Evolutionary conservation across 2,329 filamentous ascomycete genomes (phyloP).

Genomic region (Ustulina deusta): DNA sequence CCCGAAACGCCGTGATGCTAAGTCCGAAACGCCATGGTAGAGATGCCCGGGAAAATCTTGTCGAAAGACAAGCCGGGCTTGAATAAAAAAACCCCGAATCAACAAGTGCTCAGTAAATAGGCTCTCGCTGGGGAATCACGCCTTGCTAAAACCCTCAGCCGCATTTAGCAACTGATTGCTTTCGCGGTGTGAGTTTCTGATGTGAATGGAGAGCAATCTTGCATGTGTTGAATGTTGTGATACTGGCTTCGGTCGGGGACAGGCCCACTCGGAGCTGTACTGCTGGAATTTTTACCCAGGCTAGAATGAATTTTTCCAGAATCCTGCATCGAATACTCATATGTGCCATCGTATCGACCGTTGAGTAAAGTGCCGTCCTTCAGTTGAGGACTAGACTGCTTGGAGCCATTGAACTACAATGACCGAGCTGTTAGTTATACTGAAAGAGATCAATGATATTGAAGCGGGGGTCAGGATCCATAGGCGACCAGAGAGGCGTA

Average conservation of each 20-base stretch:
- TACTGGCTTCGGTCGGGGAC: slow-evolving; percentile 42
- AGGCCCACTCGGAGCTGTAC: slow-evolving; percentile 49
- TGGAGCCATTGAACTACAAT: slow-evolving; percentile 70
- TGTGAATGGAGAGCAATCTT: slow-evolving; percentile 63
- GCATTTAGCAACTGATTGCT: slow-evolving; percentile 58
- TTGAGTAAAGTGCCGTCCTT: slow-evolving; percentile 61
- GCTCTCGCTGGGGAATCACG: neutral
- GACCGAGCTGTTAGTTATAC: slow-evolving; percentile 44
- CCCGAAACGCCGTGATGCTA: slow-evolving; percentile 33
- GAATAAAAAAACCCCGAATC: no score
- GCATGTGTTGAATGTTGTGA: slow-evolving; percentile 55
- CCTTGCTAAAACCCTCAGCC: neutral
- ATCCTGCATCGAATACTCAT: slow-evolving; percentile 51
- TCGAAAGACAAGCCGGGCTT: slow-evolving; percentile 15
- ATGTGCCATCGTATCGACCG: slow-evolving; percentile 59
- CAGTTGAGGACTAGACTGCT: slow-evolving; percentile 64
- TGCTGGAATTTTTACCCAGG: slow-evolving; percentile 54
- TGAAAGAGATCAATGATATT: slow-evolving; percentile 26
- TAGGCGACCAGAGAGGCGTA: slow-evolving; percentile 33
- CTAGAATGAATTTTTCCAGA: slow-evolving; percentile 55
- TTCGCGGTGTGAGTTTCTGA: slow-evolving; percentile 63
- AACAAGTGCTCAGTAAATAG: no score
- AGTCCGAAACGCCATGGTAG: slow-evolving; percentile 34
- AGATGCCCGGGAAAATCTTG: slow-evolving; percentile 36
- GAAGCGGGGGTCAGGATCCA: slow-evolving; percentile 35